phyloP scores from a whole-genome alignment of 148 eudicot species.

The Nepenthes mirabilis region DNA sequence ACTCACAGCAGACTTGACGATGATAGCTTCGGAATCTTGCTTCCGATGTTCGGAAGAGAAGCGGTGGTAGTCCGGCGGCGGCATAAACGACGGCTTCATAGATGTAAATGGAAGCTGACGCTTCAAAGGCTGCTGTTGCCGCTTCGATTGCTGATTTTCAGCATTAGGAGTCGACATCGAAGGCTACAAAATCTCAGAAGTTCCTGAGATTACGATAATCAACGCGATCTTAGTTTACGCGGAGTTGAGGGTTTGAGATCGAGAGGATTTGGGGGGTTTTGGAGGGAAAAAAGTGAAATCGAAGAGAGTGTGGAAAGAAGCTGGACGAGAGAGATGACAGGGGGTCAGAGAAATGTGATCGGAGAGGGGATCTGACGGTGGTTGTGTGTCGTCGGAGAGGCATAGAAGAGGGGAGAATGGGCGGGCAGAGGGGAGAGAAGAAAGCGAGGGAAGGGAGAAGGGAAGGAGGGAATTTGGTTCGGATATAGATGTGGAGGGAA shows the following conservation, averaged over 20 bases:
- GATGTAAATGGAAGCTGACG: slow-evolving; percentile 43
- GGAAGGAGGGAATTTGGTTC: slow-evolving; percentile 67
- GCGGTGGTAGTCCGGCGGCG: slow-evolving; percentile 52
- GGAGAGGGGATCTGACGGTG: neutral
- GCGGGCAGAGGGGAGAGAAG: neutral
- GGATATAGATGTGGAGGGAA: slow-evolving; percentile 79
- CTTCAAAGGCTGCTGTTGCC: slow-evolving; percentile 16
- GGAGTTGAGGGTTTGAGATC: neutral
- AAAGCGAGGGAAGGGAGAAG: too few relatives aligned
- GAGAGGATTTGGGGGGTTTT: slow-evolving; percentile 2
- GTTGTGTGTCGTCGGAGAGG: slow-evolving; percentile 7
- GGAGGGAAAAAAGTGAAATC: slow-evolving; percentile 1
- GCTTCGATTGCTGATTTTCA: slow-evolving; percentile 11
- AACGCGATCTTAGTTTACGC: slow-evolving; percentile 2
- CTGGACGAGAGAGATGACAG: neutral
- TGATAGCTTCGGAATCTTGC: slow-evolving; percentile 28
- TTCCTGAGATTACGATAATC: neutral
- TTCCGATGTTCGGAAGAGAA: slow-evolving; percentile 25
- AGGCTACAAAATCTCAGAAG: neutral
- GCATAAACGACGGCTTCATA: slow-evolving; percentile 50
- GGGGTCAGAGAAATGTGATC: neutral
- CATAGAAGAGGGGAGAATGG: slow-evolving; percentile 2
- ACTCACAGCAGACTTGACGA: slow-evolving; percentile 62
- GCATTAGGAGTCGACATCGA: slow-evolving; percentile 25
- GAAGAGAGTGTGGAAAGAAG: neutral